These are phyloP conservation scores for Fusarium secorum DNA, from an alignment of 2,329 filamentous ascomycete genomes.

Conservation along the genomic window DNA sequence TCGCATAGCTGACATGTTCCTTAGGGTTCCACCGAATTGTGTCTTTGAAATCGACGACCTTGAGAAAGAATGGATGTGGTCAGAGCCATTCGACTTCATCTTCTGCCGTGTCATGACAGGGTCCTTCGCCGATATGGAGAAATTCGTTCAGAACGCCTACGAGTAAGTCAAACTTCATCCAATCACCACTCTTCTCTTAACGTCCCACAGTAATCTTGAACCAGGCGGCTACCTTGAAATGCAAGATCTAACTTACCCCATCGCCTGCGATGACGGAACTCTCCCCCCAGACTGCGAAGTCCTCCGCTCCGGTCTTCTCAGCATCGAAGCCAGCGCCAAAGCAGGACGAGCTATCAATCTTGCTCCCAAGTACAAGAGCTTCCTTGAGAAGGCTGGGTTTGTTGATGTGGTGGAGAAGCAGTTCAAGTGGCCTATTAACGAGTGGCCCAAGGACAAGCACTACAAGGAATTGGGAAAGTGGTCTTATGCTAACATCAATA, in stretches of 20 bases:
- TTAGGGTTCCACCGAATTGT: neutral
- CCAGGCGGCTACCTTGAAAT: constrained; percentile 5
- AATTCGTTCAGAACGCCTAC: neutral
- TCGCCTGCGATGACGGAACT: neutral
- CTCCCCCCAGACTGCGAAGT: neutral
- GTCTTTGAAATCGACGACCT: constrained; percentile 8
- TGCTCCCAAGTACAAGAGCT: neutral
- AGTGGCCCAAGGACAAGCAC: constrained; percentile 21
- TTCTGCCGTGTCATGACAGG: constrained; percentile 13
- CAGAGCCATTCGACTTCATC: neutral
- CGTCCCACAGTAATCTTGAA: neutral
- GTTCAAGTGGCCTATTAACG: constrained; percentile 15
- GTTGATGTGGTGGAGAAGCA: neutral
- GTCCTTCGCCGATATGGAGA: constrained; percentile 4
- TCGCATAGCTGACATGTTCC: accelerated
- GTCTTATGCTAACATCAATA: constrained; percentile 18
- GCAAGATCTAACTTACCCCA: constrained; percentile 14
- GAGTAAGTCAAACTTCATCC: accelerated
- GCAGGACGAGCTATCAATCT: neutral
- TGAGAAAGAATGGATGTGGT: constrained; percentile 10
- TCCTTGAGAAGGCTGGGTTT: neutral
- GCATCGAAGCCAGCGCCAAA: constrained; percentile 12
- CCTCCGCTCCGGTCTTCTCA: neutral
- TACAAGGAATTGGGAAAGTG: constrained; percentile 18
- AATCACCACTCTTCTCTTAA: accelerated